phyloP scores from a whole-genome alignment of 306 rosid genomes.

The Glycine latifolia region DNA sequence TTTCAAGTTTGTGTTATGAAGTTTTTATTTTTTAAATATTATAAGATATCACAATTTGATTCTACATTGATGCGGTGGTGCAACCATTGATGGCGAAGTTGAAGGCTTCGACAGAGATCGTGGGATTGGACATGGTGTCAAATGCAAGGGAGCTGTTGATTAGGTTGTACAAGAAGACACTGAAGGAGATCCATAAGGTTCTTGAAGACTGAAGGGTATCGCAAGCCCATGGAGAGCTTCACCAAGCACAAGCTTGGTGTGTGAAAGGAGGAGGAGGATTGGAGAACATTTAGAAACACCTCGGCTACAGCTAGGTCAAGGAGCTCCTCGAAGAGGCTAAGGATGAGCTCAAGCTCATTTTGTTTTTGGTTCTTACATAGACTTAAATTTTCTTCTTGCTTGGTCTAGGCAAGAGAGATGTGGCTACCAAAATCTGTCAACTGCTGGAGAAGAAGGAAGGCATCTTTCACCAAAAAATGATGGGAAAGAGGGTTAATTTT shows the following conservation, averaged over 20 bases:
- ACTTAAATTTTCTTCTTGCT: too few species aligned
- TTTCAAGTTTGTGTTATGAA: too few species aligned
- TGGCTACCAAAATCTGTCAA: too few species aligned
- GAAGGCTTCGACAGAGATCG: slow-evolving; percentile 90
- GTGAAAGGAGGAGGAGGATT: slow-evolving; percentile 78
- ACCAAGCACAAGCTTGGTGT: slow-evolving; percentile 75
- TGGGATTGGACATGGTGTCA: slow-evolving; percentile 85
- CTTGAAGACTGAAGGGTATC: slow-evolving; percentile 92
- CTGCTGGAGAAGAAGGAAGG: too few species aligned
- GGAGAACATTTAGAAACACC: slow-evolving; percentile 77
- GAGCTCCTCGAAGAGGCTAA: slow-evolving; percentile 94
- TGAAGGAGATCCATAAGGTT: slow-evolving; percentile 83
- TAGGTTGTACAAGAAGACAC: slow-evolving; percentile 72
- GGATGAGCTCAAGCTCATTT: slow-evolving; percentile 85
- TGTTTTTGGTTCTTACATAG: too few species aligned
- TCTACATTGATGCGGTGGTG: slow-evolving; percentile 47
- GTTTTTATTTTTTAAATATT: too few species aligned
- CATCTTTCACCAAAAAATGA: too few species aligned
- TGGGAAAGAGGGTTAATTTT: too few species aligned
- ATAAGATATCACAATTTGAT: too few species aligned
- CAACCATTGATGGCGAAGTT: slow-evolving; percentile 88
- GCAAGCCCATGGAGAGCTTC: slow-evolving; percentile 91
- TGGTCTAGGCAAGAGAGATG: too few species aligned
- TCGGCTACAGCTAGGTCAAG: slow-evolving; percentile 90
- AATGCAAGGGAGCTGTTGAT: slow-evolving; percentile 87